These are phyloP conservation scores for Lentinula novae-zelandiae DNA, from an alignment of 1,284 basidiomycete species.

Conservation along the genomic window DNA sequence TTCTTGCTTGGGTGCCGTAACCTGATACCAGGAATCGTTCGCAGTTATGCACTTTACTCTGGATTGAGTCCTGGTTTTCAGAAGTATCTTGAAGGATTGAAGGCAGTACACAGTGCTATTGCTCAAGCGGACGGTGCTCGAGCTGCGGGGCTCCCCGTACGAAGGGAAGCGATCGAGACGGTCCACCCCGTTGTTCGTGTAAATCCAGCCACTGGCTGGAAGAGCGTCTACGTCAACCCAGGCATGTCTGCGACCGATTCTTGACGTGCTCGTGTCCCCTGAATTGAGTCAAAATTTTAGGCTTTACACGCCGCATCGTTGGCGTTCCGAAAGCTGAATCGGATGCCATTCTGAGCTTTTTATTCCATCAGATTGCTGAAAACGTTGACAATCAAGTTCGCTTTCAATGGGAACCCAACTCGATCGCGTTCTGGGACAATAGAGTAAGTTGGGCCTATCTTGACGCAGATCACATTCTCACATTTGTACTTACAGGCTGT, in stretches of 20 bases:
- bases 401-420: conserved; percentile 67
- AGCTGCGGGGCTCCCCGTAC: conserved; percentile 60
- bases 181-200: conserved; percentile 67
- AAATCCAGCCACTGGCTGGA: conserved; percentile 80
- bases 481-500: conserved; percentile 42
- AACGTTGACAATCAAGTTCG: conserved; percentile 72
- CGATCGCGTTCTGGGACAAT: conserved; percentile 74
- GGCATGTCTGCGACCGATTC: conserved; percentile 29
- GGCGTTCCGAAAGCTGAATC: conserved; percentile 79
- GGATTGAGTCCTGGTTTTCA: conserved; percentile 66
- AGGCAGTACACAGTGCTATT: conserved; percentile 65
- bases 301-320: conserved; percentile 68
- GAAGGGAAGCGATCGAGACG: conserved; percentile 67
- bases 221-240: conserved; percentile 72
- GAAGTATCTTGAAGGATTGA: conserved; percentile 61
- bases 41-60: conserved; percentile 65
- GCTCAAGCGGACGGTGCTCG: conserved; percentile 66
- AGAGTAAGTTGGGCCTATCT: conserved; percentile 38
- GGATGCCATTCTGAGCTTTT: conserved; percentile 64
- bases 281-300: conserved; percentile 24
- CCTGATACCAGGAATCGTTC: conserved; percentile 6
- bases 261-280: not conserved
- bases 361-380: conserved; percentile 67
- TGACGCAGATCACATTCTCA: not conserved
- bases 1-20: not conserved